A percentile compares a stretch with the other conserved stretches of the same genome.
phyloP scores from a whole-genome alignment of 805 yeast species.

The Komagataella pseudopastoris region DNA sequence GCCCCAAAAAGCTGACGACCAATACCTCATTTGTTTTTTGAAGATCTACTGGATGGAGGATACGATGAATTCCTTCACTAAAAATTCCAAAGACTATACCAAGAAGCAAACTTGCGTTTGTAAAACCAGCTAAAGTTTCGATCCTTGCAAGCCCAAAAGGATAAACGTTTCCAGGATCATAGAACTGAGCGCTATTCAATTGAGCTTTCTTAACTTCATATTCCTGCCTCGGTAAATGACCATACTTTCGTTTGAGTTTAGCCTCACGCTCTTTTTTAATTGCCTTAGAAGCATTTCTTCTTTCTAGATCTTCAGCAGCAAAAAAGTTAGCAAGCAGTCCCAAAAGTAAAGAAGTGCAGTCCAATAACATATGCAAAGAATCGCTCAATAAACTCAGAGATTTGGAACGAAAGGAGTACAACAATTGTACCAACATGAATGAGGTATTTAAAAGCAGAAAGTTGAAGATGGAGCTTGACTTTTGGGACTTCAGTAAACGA shows the following conservation, averaged over 20 bases:
- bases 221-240: neutral
- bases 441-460: conserved; percentile 76
- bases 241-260: neutral
- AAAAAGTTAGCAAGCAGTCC: conserved; percentile 76
- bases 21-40: conserved; percentile 75
- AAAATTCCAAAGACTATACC: conserved; percentile 85
- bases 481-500: conserved; percentile 35
- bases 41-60: conserved; percentile 63
- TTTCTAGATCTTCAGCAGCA: conserved; percentile 13
- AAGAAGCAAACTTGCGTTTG: conserved; percentile 78
- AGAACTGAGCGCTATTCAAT: neutral
- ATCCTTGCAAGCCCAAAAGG: conserved; percentile 81
- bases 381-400: conserved; percentile 87
- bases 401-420: conserved; percentile 86
- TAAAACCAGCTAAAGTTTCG: conserved; percentile 89
- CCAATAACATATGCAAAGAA: conserved; percentile 92
- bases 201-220: neutral
- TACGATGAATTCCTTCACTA: conserved; percentile 75
- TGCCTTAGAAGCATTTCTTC: neutral
- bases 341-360: conserved; percentile 78
- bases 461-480: conserved; percentile 80
- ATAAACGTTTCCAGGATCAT: conserved; percentile 41
- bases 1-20: conserved; percentile 73
- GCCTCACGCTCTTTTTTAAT: neutral
- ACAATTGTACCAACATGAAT: conserved; percentile 87